These are phyloP conservation scores for Phaeodactylum tricornutum DNA, from an alignment of 108 stramenopile genomes.

Conservation along the genomic window DNA sequence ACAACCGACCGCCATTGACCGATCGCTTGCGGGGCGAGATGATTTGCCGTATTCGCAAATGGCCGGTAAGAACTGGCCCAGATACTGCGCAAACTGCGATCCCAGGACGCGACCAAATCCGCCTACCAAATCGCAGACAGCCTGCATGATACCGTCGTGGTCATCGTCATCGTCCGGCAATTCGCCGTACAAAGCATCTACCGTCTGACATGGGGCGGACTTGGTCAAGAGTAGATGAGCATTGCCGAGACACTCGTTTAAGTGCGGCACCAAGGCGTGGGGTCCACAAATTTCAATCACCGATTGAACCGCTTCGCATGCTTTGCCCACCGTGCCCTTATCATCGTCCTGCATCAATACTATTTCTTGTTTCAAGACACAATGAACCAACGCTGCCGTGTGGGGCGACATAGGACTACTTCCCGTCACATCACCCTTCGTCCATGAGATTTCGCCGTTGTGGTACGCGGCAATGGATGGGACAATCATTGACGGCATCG, in stretches of 20 bases:
- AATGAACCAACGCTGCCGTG: constrained; percentile 52
- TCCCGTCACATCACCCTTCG: constrained; percentile 68
- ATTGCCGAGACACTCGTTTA: constrained; percentile 49
- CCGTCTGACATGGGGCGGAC: constrained; percentile 63
- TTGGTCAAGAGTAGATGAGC: constrained; percentile 65
- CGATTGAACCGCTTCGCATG: constrained; percentile 81
- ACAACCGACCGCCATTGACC: constrained; percentile 93
- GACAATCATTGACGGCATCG: constrained; percentile 64
- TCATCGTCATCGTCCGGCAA: constrained; percentile 90
- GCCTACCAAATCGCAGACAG: constrained; percentile 84
- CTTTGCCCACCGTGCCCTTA: constrained; percentile 76
- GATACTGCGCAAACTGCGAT: constrained; percentile 62
- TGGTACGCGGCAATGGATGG: constrained; percentile 69
- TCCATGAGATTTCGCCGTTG: constrained; percentile 72
- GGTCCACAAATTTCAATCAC: constrained; percentile 84
- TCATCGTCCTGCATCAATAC: constrained; percentile 71
- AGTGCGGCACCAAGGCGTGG: constrained; percentile 55
- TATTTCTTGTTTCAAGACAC: constrained; percentile 70
- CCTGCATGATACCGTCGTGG: constrained; percentile 85
- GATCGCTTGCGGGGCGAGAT: constrained; percentile 79
- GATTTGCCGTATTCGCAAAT: constrained; percentile 86
- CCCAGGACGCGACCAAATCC: constrained; percentile 80
- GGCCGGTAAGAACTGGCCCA: constrained; percentile 76
- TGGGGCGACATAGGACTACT: constrained; percentile 48
- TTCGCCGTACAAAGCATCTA: constrained; percentile 56